Conservation (phyloP, 2,329 filamentous ascomycete genomes). For the Aciculosporium take region DNA sequence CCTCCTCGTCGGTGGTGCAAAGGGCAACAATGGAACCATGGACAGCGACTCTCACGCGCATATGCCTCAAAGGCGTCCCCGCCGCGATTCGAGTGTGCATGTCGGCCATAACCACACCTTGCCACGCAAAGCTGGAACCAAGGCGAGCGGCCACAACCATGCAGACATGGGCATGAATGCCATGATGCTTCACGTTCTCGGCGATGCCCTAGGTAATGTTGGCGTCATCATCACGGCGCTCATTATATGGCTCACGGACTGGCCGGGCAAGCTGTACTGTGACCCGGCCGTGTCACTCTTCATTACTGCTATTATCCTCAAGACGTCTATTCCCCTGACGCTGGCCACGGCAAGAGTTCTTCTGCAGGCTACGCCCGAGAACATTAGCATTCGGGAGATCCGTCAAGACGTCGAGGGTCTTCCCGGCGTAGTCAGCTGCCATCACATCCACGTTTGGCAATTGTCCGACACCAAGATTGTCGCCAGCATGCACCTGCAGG, state of each 20-base stretch:
- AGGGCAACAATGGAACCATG: constrained; percentile 18
- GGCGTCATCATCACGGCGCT: constrained; percentile 73
- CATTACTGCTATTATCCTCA: constrained; percentile 70
- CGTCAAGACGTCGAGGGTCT: constrained; percentile 79
- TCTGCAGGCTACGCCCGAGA: constrained; percentile 82
- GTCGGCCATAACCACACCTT: constrained; percentile 68
- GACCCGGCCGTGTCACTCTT: constrained; percentile 87
- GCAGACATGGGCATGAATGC: constrained; percentile 92
- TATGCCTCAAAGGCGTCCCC: constrained; percentile 13
- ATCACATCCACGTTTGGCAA: constrained; percentile 97
- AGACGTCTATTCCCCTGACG: constrained; percentile 65
- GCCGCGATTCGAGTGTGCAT: constrained; percentile 44
- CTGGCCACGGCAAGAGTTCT: constrained; percentile 74
- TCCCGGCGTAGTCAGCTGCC: constrained; percentile 75
- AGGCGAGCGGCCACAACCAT: constrained; percentile 62
- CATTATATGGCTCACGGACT: constrained; percentile 82
- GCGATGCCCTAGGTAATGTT: constrained; percentile 74
- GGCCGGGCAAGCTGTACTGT: constrained; percentile 68
- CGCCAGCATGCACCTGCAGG: constrained; percentile 83
- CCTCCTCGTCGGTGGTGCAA: constrained; percentile 23
- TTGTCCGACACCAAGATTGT: constrained; percentile 89
- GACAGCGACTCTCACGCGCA: constrained; percentile 12
- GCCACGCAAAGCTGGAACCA: constrained; percentile 45
- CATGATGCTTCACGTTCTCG: constrained; percentile 62
- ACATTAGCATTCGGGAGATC: constrained; percentile 79